phyloP scores from a whole-genome alignment of 106 monocot genomes.

The Narthecium ossifragum region DNA sequence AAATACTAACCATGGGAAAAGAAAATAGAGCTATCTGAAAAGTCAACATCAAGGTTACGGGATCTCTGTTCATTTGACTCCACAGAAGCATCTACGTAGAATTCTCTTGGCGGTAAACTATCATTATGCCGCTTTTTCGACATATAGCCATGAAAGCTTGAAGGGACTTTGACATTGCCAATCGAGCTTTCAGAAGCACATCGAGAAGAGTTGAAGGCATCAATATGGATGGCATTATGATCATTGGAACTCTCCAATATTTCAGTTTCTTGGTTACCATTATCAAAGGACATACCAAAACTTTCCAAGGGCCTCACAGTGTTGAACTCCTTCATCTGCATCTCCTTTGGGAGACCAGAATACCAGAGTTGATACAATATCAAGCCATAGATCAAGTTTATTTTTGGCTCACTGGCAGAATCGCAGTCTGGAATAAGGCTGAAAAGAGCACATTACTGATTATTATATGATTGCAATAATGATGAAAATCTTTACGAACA shows the following conservation, averaged over 20 bases:
- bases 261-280: constrained; percentile 20
- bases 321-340: constrained; percentile 43
- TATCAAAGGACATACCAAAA: constrained; percentile 5
- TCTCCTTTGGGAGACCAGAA: constrained; percentile 44
- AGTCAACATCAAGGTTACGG: constrained; percentile 1
- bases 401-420: constrained; percentile 31
- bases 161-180: constrained; percentile 29
- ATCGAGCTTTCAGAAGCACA: constrained; percentile 60
- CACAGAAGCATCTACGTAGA: constrained; percentile 19
- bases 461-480: too few species aligned
- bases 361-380: constrained; percentile 69
- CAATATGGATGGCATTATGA: constrained; percentile 30
- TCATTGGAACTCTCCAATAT: constrained; percentile 32
- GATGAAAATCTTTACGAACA: too few species aligned
- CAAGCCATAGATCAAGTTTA: constrained; percentile 63
- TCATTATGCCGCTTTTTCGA: constrained; percentile 5
- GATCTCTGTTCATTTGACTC: constrained; percentile 16
- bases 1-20: constrained; percentile 46
- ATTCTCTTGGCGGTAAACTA: constrained; percentile 4
- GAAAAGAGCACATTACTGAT: constrained; percentile 12
- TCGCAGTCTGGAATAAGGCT: constrained; percentile 49
- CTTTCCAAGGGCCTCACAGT: constrained; percentile 4
- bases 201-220: constrained; percentile 11
- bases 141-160: constrained; percentile 3
- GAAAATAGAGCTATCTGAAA: constrained; percentile 35